These are phyloP conservation scores for Saussurea involucrata DNA, from an alignment of 129 eudicot species.

Conservation along the genomic window DNA sequence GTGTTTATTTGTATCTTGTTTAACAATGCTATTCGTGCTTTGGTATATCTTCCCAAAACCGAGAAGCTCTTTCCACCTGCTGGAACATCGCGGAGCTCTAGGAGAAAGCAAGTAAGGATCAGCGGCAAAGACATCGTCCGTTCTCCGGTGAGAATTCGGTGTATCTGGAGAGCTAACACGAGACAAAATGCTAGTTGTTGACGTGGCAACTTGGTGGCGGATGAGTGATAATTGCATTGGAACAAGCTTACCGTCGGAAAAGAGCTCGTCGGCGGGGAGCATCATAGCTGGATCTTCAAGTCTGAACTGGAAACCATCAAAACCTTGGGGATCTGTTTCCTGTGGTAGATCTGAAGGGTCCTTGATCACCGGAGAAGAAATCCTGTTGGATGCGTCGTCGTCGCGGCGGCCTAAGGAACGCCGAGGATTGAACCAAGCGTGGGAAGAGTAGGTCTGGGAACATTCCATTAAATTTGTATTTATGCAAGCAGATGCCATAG, in stretches of 20 bases:
- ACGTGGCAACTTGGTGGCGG: constrained; percentile 32
- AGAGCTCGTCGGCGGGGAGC: constrained; percentile 81
- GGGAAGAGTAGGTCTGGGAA: constrained; percentile 38
- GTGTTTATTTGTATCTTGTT: constrained; percentile 30
- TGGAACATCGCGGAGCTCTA: constrained; percentile 88
- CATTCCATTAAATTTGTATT: constrained; percentile 50
- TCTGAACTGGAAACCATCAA: constrained; percentile 72
- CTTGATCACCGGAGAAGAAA: constrained; percentile 26
- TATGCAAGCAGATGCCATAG: constrained; percentile 82
- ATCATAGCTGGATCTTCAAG: constrained; percentile 65
- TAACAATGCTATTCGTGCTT: constrained; percentile 30
- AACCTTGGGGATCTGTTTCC: constrained; percentile 41
- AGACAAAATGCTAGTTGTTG: neutral
- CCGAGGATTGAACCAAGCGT: constrained; percentile 59
- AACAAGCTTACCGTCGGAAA: constrained; percentile 72
- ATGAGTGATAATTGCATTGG: constrained; percentile 48
- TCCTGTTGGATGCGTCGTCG: constrained; percentile 18
- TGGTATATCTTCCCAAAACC: constrained; percentile 63
- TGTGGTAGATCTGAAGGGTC: constrained; percentile 6
- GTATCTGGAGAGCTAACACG: constrained; percentile 41
- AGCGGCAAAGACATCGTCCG: constrained; percentile 13
- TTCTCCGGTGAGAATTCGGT: constrained; percentile 32
- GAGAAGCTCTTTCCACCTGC: constrained; percentile 80
- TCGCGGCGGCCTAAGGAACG: constrained; percentile 38
- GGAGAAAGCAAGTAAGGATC: constrained; percentile 80